Conservation (phyloP, 495 filamentous ascomycete species). For the Pseudevernia furfuracea region DNA sequence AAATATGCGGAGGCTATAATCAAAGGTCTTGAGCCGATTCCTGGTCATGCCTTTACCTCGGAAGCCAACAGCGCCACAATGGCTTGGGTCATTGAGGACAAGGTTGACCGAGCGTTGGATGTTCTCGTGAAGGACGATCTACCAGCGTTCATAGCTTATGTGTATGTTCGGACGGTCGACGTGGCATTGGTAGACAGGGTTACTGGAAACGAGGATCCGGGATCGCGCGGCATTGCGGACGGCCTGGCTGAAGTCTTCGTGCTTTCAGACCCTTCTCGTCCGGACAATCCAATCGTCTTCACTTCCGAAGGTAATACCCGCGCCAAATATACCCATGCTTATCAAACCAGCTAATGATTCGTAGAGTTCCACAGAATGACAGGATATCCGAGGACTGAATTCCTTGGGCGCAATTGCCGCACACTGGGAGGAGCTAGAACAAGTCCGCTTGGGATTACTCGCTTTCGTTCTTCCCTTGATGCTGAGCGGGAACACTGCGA, state of each 20-base stretch:
- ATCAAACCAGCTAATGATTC: not conserved
- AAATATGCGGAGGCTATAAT: constrained; percentile 59
- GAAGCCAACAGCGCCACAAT: constrained; percentile 38
- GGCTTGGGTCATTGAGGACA: constrained; percentile 50
- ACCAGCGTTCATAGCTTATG: constrained; percentile 61
- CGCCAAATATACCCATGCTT: not conserved
- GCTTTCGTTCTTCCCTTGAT: constrained; percentile 49
- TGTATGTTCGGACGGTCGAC: constrained; percentile 50
- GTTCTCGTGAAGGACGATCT: constrained; percentile 57
- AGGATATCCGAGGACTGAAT: constrained; percentile 52
- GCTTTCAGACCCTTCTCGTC: constrained; percentile 63
- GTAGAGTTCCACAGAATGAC: constrained; percentile 55
- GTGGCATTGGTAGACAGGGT: constrained; percentile 50
- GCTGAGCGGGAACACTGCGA: constrained; percentile 58
- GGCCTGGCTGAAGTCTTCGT: constrained; percentile 72
- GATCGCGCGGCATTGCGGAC: constrained; percentile 54
- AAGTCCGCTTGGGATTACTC: constrained; percentile 40
- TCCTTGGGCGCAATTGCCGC: constrained; percentile 55
- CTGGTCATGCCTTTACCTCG: constrained; percentile 39
- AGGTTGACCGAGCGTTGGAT: constrained; percentile 50
- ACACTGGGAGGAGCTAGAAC: constrained; percentile 55
- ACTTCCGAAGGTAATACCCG: constrained; percentile 45
- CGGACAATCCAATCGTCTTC: constrained; percentile 72
- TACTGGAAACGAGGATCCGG: constrained; percentile 45
- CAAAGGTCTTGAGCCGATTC: constrained; percentile 43